Evolutionary conservation across 108 stramenopile genomes (phyloP).

Genomic region (Nannochloropsis salina): DNA sequence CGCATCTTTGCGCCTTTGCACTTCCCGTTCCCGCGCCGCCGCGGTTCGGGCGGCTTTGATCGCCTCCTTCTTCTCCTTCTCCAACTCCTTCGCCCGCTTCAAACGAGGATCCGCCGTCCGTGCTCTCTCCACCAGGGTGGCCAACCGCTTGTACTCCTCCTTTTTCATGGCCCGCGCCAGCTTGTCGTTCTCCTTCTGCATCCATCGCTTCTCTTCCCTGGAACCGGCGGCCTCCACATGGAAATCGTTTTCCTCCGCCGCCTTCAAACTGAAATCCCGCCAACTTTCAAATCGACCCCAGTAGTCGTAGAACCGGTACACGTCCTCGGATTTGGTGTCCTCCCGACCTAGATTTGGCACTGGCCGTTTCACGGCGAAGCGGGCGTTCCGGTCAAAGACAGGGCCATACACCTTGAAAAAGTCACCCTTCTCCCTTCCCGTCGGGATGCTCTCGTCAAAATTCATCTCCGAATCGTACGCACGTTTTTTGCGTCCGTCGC

Average conservation of each 20-base stretch:
- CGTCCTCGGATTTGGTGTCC: constrained; percentile 70
- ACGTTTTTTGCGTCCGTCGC: constrained; percentile 66
- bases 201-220: constrained; percentile 93
- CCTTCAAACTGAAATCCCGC: constrained; percentile 81
- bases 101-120: constrained; percentile 87
- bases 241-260: constrained; percentile 62
- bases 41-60: background rate
- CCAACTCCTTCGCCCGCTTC: constrained; percentile 58
- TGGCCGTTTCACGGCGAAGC: constrained; percentile 71
- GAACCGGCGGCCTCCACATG: constrained; percentile 76
- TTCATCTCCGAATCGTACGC: constrained; percentile 86
- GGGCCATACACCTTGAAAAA: constrained; percentile 70
- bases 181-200: constrained; percentile 90
- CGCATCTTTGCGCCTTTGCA: background rate
- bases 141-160: constrained; percentile 83
- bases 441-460: constrained; percentile 91
- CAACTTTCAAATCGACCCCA: constrained; percentile 92
- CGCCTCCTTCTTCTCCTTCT: constrained; percentile 45
- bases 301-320: constrained; percentile 87
- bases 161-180: constrained; percentile 78
- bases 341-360: constrained; percentile 82
- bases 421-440: constrained; percentile 39
- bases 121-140: constrained; percentile 79
- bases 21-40: background rate
- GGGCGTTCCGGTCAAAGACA: constrained; percentile 87